These are phyloP conservation scores for Colletotrichum eleusines DNA, from an alignment of 2,329 filamentous ascomycete species.

Conservation along the genomic window DNA sequence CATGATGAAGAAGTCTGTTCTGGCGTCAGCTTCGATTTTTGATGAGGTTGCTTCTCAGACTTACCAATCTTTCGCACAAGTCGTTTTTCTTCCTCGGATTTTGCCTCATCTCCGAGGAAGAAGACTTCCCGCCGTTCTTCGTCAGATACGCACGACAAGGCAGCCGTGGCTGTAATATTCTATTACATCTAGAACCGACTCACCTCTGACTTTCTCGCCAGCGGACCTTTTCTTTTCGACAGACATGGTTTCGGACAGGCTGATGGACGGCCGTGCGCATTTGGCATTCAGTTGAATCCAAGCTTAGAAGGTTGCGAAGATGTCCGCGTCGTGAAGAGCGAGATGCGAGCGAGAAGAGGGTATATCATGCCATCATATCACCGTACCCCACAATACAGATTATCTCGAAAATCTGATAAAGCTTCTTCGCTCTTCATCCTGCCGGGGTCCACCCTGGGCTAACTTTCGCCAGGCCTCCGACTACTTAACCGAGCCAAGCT, in stretches of 20 bases:
- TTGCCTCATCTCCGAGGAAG: slow-evolving; percentile 38
- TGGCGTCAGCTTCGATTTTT: neutral
- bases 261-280: neutral
- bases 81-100: slow-evolving; percentile 45
- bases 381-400: neutral
- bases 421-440: neutral
- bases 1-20: slow-evolving; percentile 50
- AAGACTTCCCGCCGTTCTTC: slow-evolving; percentile 8
- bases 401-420: slow-evolving; percentile 29
- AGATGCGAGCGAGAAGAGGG: neutral
- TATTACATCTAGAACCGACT: neutral
- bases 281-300: neutral
- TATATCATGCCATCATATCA: neutral
- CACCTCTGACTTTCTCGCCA: slow-evolving; percentile 28
- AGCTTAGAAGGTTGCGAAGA: neutral
- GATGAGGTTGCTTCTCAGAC: accelerated
- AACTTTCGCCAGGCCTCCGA: neutral
- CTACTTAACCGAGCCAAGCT: neutral
- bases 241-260: neutral
- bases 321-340: neutral
- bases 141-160: neutral
- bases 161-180: neutral
- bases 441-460: neutral
- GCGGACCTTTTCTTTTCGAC: neutral
- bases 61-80: slow-evolving; percentile 49